Conservation (phyloP, 2,329 filamentous ascomycete species). For the Colletotrichum tropicicola region DNA sequence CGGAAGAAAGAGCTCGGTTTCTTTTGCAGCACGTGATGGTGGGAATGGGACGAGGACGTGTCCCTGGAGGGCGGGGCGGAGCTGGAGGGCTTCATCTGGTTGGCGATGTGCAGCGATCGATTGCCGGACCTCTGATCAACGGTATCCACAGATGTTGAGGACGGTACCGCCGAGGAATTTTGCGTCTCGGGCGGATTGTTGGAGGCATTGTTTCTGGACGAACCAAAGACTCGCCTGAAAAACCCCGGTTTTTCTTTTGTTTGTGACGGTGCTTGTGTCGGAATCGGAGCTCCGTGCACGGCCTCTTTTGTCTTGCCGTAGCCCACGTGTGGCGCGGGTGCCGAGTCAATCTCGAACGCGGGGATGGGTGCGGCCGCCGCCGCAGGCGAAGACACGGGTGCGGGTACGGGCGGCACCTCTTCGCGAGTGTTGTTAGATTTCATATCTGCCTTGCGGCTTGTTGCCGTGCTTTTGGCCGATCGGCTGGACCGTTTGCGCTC, state of each 20-base stretch:
- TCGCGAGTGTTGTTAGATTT: conserved; percentile 3
- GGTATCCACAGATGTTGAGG: conserved; percentile 48
- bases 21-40: conserved; percentile 74
- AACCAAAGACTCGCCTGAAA: conserved; percentile 90
- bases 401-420: not conserved
- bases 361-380: conserved; percentile 48
- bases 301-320: conserved; percentile 67
- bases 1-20: conserved; percentile 96
- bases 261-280: conserved; percentile 56
- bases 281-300: conserved; percentile 57
- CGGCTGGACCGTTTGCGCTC: conserved; percentile 17
- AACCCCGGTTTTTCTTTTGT: conserved; percentile 83
- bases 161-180: conserved; percentile 39
- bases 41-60: conserved; percentile 50
- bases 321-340: conserved; percentile 66
- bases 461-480: conserved; percentile 21
- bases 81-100: conserved; percentile 54
- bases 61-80: conserved; percentile 62
- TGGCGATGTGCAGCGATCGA: conserved; percentile 52
- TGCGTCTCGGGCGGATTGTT: conserved; percentile 28
- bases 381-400: conserved; percentile 39
- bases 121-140: conserved; percentile 44
- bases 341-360: conserved; percentile 56
- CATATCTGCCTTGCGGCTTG: conserved; percentile 13
- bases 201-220: conserved; percentile 63